A percentile compares a stretch with the other conserved stretches of the same genome.
These are phyloP conservation scores for Arbutus unedo DNA, from an alignment of 148 eudicot genomes.

Conservation along the genomic window DNA sequence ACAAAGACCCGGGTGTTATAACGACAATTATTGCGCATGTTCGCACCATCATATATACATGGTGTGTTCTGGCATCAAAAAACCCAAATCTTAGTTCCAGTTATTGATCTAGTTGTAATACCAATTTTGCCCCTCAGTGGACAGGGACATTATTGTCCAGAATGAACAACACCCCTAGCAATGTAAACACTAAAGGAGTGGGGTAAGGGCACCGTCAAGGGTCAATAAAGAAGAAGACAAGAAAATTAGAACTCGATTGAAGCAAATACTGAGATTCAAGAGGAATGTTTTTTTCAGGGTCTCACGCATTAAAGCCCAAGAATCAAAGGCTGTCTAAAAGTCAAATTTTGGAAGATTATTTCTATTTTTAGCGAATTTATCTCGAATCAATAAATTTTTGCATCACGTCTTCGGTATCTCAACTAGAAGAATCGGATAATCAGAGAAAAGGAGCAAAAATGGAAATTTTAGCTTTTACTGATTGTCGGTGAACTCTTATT, in stretches of 20 bases:
- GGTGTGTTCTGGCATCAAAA: neutral
- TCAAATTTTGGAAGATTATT: neutral
- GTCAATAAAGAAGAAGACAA: slow-evolving; percentile 6
- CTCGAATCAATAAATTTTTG: too few species aligned
- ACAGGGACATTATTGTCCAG: neutral
- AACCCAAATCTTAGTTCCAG: neutral
- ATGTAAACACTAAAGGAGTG: neutral
- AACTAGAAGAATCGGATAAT: too few species aligned
- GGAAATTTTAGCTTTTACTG: too few species aligned
- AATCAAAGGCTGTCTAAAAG: neutral
- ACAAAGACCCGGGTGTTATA: neutral
- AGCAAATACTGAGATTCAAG: neutral
- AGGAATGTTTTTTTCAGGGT: neutral
- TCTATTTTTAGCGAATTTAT: too few species aligned
- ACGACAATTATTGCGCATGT: neutral
- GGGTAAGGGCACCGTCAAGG: slow-evolving; percentile 10
- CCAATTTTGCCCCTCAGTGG: neutral
- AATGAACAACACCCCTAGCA: neutral
- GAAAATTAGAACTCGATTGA: neutral
- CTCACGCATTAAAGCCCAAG: too few species aligned
- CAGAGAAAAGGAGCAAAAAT: too few species aligned
- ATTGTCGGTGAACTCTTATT: too few species aligned
- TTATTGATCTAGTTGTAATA: neutral
- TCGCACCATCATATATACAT: neutral
- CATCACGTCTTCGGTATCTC: too few species aligned